Evolutionary conservation across 139 green algal genomes (phyloP).

Genomic region (Chlorella sorokiniana): DNA sequence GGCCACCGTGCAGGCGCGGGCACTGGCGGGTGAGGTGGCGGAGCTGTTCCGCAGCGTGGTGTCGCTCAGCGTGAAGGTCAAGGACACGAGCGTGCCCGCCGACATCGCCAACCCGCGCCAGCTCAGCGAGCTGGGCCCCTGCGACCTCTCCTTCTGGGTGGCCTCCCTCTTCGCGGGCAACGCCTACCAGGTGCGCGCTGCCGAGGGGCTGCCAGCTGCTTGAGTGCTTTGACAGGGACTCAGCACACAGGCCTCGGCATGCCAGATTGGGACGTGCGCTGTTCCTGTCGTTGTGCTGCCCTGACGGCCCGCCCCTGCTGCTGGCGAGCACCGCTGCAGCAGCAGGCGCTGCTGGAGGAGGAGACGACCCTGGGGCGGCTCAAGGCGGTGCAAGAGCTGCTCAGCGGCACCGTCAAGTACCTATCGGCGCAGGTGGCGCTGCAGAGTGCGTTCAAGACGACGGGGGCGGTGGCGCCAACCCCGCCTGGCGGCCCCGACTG

Average conservation of each 20-base stretch:
- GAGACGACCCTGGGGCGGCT: conserved; percentile 38
- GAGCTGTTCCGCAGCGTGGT: conserved; percentile 46
- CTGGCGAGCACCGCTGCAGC: background rate
- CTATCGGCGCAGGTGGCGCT: conserved; percentile 38
- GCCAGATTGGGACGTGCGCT: no score
- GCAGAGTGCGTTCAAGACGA: conserved; percentile 32
- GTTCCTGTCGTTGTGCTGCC: no score
- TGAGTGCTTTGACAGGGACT: background rate
- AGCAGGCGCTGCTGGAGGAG: conserved; percentile 47
- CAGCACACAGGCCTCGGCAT: no score
- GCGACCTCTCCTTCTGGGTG: conserved; percentile 51
- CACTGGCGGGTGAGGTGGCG: conserved; percentile 28
- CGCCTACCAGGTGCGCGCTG: conserved; percentile 35
- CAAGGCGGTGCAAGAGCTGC: conserved; percentile 31
- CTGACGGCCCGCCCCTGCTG: background rate
- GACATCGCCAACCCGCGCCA: conserved; percentile 39
- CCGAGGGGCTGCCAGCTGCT: background rate
- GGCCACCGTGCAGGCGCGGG: background rate
- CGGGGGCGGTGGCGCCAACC: background rate
- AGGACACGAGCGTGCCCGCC: conserved; percentile 16
- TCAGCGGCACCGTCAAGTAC: conserved; percentile 36
- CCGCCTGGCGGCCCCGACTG: conserved; percentile 30
- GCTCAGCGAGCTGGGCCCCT: conserved; percentile 32
- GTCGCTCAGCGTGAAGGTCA: conserved; percentile 30
- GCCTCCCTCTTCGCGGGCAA: conserved; percentile 47